Conservation (phyloP, 2,329 filamentous ascomycete species). For the Myriosclerotinia duriaeana region DNA sequence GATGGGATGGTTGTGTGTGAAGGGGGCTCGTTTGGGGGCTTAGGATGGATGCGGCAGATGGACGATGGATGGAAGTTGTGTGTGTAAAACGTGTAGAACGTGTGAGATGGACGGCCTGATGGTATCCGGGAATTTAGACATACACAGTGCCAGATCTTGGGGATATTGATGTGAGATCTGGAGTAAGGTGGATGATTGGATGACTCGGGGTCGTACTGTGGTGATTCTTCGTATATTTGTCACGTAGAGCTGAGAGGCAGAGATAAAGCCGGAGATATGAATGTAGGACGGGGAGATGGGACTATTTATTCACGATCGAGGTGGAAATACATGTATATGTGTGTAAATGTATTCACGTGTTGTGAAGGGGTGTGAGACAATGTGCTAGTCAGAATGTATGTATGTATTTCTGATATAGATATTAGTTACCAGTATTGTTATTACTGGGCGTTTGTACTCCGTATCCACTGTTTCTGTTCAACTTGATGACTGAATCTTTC, state of each 20-base stretch:
- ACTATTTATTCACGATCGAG: neutral
- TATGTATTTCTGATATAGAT: conserved; percentile 2
- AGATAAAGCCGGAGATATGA: neutral
- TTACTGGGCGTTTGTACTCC: no score
- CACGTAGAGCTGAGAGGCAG: neutral
- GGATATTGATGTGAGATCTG: no score
- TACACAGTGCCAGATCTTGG: no score
- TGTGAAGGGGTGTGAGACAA: no score
- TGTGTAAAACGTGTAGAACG: no score
- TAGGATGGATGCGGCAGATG: no score
- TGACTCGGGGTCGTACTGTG: neutral
- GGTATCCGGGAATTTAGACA: no score
- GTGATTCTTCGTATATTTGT: neutral
- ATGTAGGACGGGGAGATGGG: neutral
- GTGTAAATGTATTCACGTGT: neutral
- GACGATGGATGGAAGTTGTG: no score
- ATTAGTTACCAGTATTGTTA: neutral
- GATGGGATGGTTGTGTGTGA: no score
- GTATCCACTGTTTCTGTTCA: neutral
- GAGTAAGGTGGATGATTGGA: neutral
- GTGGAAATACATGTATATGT: neutral
- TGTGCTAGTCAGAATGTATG: neutral
- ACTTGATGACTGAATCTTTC: no score
- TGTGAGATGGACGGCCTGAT: no score
- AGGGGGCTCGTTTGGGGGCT: no score